Conservation (phyloP, 2,329 filamentous ascomycete genomes). For the Thelonectria discophora region DNA sequence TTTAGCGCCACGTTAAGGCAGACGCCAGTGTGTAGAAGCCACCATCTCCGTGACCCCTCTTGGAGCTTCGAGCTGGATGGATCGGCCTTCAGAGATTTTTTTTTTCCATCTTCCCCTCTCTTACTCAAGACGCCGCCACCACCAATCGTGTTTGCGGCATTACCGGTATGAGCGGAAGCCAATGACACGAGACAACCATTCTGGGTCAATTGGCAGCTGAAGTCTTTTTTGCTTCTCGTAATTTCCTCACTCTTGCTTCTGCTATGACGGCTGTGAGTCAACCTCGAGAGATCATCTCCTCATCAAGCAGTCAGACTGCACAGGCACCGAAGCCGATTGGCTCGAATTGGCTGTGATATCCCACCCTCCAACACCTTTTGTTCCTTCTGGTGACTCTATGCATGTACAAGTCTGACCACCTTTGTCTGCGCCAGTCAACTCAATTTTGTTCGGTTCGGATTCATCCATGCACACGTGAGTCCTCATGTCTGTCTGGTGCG, state of each 20-base stretch:
- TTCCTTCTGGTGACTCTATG: constrained; percentile 4
- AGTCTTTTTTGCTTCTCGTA: constrained; percentile 2
- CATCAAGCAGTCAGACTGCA: constrained; percentile 8
- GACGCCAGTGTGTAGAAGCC: constrained; percentile 27
- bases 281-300: constrained; percentile 9
- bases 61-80: constrained; percentile 9
- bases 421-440: neutral
- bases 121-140: constrained; percentile 13
- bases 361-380: constrained; percentile 13
- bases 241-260: constrained; percentile 3
- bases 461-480: constrained; percentile 9
- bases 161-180: constrained; percentile 20
- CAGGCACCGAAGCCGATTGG: constrained; percentile 16
- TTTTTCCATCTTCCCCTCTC: constrained; percentile 18
- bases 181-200: constrained; percentile 11
- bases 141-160: constrained; percentile 37
- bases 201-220: constrained; percentile 7
- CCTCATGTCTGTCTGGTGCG: constrained; percentile 1
- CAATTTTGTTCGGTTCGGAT: neutral
- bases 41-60: constrained; percentile 26
- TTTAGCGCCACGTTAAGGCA: constrained; percentile 40
- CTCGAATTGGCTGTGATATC: neutral
- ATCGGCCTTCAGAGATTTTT: constrained; percentile 26
- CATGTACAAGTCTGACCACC: constrained; percentile 13
- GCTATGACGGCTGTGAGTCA: constrained; percentile 16